Evolutionary conservation across 306 rosid genomes (phyloP), one percentile per base, ranked within the genome.

Genomic region (Vigna trinervia): DNA sequence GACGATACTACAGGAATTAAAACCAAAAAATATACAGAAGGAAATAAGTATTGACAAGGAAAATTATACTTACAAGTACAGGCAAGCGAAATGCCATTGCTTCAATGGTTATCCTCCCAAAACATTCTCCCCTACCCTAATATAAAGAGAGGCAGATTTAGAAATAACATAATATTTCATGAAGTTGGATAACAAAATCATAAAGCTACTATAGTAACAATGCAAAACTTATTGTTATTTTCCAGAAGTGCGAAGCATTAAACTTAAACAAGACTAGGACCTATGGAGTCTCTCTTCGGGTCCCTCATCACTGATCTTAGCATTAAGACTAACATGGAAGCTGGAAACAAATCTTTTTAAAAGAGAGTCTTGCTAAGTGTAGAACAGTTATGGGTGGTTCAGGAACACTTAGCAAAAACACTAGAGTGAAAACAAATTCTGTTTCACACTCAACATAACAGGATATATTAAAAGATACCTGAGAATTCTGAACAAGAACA

Each of bases 401-500:
- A 56, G 30, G 11, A 22, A 54, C 5, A 66, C 1, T 38, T 19
- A 17, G 53, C 47, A 8, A 22, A 75, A 71, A 48, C 34, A 74
- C 20, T 45, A 67, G 43, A 75, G 59, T 28, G 74, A 36, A 78
- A 48, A 20, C 22, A 58, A 17, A 22, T 46, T 62, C 11, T 19
- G 69, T 56, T 78, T 81, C 67, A 41, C 15, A 20, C 43, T 75
- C 73, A 76, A 64, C 64, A 67, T 23, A 38, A 75, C 36, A 34
- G 38, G 1, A 30, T 12, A 71, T n/a, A 78, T 64, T 15, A 77
- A 15, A 74, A 65, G 60, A 58, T 82, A 95, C 98, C 98, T 95
- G 97, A 64, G 97, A 92, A 84, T 92, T 94, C 88, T 94, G 98
- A 83, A 94, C 98, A 83, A 92, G 97, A 87, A 90, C 97, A 81